Evolutionary conservation across 306 rosid species (phyloP).

Genomic region (Quercus agrifolia): DNA sequence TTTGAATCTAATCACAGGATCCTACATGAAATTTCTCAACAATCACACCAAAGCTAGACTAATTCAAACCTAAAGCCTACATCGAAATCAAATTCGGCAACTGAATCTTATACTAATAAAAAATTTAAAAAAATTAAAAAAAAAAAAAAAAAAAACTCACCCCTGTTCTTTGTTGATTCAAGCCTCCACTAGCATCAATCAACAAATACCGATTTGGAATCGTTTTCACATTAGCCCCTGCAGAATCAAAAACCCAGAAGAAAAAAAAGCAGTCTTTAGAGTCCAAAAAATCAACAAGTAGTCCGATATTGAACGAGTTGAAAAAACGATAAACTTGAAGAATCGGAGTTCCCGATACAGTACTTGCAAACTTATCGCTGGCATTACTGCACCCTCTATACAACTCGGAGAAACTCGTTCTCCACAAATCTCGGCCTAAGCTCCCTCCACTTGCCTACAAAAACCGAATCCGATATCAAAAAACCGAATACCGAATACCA

Average conservation of each 20-base stretch:
- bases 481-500: neutral
- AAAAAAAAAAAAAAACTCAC: slow-evolving; percentile 30
- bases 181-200: slow-evolving; percentile 85
- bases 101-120: neutral
- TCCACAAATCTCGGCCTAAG: slow-evolving; percentile 63
- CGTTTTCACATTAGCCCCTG: slow-evolving; percentile 72
- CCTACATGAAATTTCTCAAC: too few species aligned
- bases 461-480: neutral
- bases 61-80: too few species aligned
- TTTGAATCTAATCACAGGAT: too few species aligned
- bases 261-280: neutral
- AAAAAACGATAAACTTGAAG: too few species aligned
- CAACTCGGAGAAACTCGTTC: slow-evolving; percentile 34
- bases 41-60: too few species aligned
- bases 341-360: too few species aligned
- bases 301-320: too few species aligned
- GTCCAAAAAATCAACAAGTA: too few species aligned
- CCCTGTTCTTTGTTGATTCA: slow-evolving; percentile 99
- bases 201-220: slow-evolving; percentile 59
- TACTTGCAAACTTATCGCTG: slow-evolving; percentile 52
- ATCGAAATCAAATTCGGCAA: too few species aligned
- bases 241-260: neutral
- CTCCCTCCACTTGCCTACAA: slow-evolving; percentile 43
- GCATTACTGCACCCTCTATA: slow-evolving; percentile 67
- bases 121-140: neutral